Evolutionary conservation across 75 land plant species (phyloP), one percentile per base, ranked within the genome.

Genomic region (Picea glauca): DNA sequence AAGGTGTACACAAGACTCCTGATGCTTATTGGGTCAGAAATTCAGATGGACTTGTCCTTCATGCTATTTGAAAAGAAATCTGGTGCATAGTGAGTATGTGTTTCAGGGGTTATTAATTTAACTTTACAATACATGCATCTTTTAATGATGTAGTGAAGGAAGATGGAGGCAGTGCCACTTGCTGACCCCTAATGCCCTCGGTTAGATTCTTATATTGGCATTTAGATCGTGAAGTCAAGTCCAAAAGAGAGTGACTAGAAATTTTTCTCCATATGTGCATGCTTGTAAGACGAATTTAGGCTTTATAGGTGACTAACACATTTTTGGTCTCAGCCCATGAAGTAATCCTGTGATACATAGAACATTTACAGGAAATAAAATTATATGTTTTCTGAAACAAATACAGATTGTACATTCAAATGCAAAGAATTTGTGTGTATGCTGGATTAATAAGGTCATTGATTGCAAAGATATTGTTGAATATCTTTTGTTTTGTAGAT

Each of bases 401-500:
- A 50, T 8, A 50, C 9, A 12, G 11, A 8, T 8, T 50, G 56
- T 50, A 50, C 11, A 50, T 50, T 50, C 56, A 50, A 50, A 50
- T 8, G 18, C 0, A 20, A 66, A 38, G 18, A 18, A 17, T 5
- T 66, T n/a, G n/a, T 35, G 32, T 35, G 40, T 38, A 35, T 35
- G 31, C 43, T 1, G 31, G 38, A 20, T 26, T 43, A 14, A 38
- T 70, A 23, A 70, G 9, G 46, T 70, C 43, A 66, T 5, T 15
- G 43, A 9, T 12, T 50, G 12, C 13, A 20, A 40, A n/a, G 9
- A 8, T 40, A 20, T 38, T 20, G 9, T 70, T 70, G 54, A 70
- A 20, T 38, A 9, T 43, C 54, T 8, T 70, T 20, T 77, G 5
- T 31, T 80, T 2, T 82, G 67, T 83, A 96, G 99, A 94, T 95